These are phyloP conservation scores for Nephelium lappaceum DNA, from an alignment of 345 rosid species.

Conservation along the genomic window DNA sequence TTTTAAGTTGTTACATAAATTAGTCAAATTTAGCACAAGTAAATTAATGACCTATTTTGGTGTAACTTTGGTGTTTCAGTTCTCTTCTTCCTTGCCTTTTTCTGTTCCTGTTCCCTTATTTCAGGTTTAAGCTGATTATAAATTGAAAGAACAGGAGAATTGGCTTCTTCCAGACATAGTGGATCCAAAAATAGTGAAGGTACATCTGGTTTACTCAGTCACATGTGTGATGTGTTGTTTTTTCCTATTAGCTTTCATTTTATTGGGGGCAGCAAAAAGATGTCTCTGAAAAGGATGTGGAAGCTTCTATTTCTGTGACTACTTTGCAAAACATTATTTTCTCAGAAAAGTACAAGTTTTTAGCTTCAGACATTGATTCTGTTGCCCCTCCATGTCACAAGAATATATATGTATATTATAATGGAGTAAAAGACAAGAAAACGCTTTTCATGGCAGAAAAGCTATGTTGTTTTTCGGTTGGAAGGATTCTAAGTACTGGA, in stretches of 20 bases:
- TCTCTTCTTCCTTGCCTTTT: background rate
- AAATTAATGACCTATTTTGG: conserved; percentile 15
- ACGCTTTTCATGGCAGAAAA: conserved; percentile 24
- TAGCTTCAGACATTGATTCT: conserved; percentile 33
- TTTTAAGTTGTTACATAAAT: conserved; percentile 25
- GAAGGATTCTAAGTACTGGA: conserved; percentile 17
- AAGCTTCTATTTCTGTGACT: conserved; percentile 13
- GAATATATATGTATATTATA: background rate
- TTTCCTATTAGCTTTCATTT: conserved; percentile 5
- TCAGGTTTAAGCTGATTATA: conserved; percentile 18
- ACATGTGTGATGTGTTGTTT: conserved; percentile 5
- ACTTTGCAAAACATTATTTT: conserved; percentile 20
- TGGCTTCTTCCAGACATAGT: conserved; percentile 5
- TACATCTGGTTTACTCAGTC: background rate
- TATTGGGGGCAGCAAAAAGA: conserved; percentile 28
- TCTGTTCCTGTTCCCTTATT: background rate
- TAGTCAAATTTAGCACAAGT: conserved; percentile 32
- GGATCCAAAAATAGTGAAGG: background rate
- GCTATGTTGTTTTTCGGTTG: conserved; percentile 14
- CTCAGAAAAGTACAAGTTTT: conserved; percentile 32
- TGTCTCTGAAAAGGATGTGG: conserved; percentile 28
- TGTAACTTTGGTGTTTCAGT: background rate
- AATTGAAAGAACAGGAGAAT: conserved; percentile 10
- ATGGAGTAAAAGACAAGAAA: conserved; percentile 35
- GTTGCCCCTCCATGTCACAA: conserved; percentile 11